Percentiles rank a stretch among this genome's conserved stretches.
Conservation (phyloP, 768 basidiomycete species). For the Mycena galopus region DNA sequence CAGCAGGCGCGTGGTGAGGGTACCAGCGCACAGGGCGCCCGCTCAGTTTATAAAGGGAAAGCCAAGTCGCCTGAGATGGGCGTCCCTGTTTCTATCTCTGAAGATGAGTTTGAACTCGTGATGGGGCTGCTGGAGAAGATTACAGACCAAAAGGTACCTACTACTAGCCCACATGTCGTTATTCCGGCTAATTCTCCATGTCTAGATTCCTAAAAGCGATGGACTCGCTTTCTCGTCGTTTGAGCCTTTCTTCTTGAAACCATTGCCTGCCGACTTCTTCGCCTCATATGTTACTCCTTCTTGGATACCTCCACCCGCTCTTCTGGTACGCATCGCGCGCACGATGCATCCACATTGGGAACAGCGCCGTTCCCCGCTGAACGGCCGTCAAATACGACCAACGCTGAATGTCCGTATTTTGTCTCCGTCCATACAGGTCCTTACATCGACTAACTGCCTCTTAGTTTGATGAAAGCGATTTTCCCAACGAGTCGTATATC, state of each 20-base stretch:
- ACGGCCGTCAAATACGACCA: slow-evolving; percentile 90
- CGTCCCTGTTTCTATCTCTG: slow-evolving; percentile 77
- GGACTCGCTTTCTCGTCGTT: slow-evolving; percentile 80
- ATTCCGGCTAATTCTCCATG: background rate
- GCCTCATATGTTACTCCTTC: slow-evolving; percentile 76
- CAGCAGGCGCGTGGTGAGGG: slow-evolving; percentile 89
- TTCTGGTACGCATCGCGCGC: slow-evolving; percentile 78
- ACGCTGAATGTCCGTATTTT: slow-evolving; percentile 78
- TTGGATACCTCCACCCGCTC: slow-evolving; percentile 74
- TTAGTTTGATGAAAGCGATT: slow-evolving; percentile 91
- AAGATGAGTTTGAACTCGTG: slow-evolving; percentile 94
- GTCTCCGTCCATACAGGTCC: background rate
- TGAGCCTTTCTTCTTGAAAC: slow-evolving; percentile 70
- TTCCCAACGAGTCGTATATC: slow-evolving; percentile 92
- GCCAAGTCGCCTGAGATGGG: slow-evolving; percentile 84
- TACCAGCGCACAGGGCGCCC: slow-evolving; percentile 77
- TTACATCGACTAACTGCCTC: slow-evolving; percentile 15
- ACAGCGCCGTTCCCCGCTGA: slow-evolving; percentile 82
- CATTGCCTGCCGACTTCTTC: slow-evolving; percentile 73
- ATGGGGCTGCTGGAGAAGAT: slow-evolving; percentile 95
- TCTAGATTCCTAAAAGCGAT: slow-evolving; percentile 75
- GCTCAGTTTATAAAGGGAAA: slow-evolving; percentile 77
- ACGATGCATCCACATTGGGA: slow-evolving; percentile 92
- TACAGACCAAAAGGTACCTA: slow-evolving; percentile 87
- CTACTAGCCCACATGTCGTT: slow-evolving; percentile 72